phyloP scores from a whole-genome alignment of 2,329 filamentous ascomycete species.

The Xylaria sp. region DNA sequence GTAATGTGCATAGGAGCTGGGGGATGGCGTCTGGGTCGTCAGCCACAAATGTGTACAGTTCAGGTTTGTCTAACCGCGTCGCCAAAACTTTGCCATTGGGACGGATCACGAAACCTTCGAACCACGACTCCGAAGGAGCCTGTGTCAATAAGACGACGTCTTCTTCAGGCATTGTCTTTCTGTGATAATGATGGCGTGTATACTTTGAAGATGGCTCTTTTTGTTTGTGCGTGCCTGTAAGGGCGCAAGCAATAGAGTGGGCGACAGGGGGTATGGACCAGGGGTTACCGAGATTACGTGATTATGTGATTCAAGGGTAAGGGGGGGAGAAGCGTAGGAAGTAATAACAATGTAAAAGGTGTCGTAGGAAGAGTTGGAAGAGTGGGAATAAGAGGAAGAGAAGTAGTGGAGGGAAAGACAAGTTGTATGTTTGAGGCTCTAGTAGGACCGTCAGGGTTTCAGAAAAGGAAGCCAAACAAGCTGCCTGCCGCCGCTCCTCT shows the following conservation, averaged over 20 bases:
- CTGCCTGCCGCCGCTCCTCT: constrained; percentile 7
- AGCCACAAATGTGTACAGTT: constrained; percentile 39
- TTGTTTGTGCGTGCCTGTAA: not conserved
- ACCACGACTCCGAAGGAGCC: constrained; percentile 41
- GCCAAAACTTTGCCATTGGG: constrained; percentile 41
- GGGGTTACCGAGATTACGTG: not conserved
- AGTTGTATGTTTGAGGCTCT: constrained; percentile 17
- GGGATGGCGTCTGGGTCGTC: constrained; percentile 37
- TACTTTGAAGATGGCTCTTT: not conserved
- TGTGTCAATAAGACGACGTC: constrained; percentile 42
- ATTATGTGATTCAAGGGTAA: not conserved
- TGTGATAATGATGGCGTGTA: not conserved
- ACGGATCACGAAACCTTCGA: constrained; percentile 39
- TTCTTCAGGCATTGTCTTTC: constrained; percentile 35
- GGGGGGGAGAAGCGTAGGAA: not conserved
- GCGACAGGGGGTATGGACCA: not conserved
- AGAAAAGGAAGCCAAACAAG: constrained; percentile 5
- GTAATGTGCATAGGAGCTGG: constrained; percentile 36
- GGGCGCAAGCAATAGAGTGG: not conserved
- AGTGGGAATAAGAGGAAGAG: not conserved
- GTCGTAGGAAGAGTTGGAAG: not conserved
- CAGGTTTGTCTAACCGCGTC: constrained; percentile 40
- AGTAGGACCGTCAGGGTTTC: not conserved
- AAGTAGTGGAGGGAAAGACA: not conserved
- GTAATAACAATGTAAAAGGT: not conserved